These are phyloP conservation scores for Hsuehochloa calcarea DNA, from an alignment of 176 grass and related monocot species.

Conservation along the genomic window DNA sequence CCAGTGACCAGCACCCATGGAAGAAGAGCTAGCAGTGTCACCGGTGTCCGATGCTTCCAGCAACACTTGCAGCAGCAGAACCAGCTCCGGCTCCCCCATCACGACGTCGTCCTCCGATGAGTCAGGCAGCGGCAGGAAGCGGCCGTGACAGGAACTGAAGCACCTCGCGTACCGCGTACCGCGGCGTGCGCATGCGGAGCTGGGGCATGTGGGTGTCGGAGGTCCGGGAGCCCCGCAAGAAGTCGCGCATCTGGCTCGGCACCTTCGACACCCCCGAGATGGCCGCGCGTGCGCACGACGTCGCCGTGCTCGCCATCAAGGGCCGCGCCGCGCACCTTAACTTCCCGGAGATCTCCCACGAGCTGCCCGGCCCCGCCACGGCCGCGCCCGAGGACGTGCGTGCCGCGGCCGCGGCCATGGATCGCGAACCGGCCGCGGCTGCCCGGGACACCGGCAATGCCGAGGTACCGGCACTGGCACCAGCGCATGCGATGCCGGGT, in stretches of 20 bases:
- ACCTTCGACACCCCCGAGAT: conserved; percentile 70
- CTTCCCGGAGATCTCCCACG: conserved; percentile 39
- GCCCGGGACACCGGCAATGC: neutral
- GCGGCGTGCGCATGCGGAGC: conserved; percentile 69
- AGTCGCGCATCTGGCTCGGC: conserved; percentile 89
- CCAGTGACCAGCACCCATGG: conserved; percentile 11
- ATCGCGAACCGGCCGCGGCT: neutral
- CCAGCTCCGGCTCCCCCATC: neutral
- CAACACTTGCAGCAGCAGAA: conserved; percentile 5
- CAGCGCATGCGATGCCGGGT: neutral
- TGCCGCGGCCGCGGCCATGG: conserved; percentile 34
- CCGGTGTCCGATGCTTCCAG: neutral
- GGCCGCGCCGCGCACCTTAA: conserved; percentile 49
- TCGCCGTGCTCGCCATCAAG: conserved; percentile 71
- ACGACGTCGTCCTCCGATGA: conserved; percentile 1
- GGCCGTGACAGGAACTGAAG: conserved; percentile 55
- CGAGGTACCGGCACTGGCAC: neutral
- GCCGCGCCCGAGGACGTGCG: conserved; percentile 45
- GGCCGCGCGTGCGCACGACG: conserved; percentile 83
- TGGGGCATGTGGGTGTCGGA: conserved; percentile 96
- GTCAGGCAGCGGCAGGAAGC: conserved; percentile 38
- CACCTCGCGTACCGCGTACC: conserved; percentile 72
- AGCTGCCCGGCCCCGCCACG: conserved; percentile 29
- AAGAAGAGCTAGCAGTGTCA: conserved; percentile 29
- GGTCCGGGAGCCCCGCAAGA: conserved; percentile 90